These are phyloP conservation scores for Amphibolis antarctica DNA, from an alignment of 106 monocot genomes.

Conservation along the genomic window DNA sequence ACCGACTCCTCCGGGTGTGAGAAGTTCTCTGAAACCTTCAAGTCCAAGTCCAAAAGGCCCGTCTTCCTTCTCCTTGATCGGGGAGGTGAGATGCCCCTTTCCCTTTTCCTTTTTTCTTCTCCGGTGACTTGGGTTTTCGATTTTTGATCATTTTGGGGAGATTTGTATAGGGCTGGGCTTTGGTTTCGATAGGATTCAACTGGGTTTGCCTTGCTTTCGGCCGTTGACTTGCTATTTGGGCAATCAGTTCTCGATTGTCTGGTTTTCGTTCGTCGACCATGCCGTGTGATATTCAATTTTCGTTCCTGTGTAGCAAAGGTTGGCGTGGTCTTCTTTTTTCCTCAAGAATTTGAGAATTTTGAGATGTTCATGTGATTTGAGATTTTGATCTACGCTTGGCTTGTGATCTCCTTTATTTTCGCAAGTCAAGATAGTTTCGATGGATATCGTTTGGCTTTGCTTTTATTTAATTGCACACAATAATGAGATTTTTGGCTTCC, in stretches of 20 bases:
- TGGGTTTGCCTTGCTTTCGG: not conserved
- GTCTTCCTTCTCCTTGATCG: slow-evolving; percentile 48
- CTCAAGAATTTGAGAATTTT: too few relatives aligned
- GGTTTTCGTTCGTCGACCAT: not conserved
- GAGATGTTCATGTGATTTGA: too few relatives aligned
- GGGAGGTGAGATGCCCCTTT: slow-evolving; percentile 47
- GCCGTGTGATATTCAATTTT: too few relatives aligned
- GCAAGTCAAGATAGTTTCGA: too few relatives aligned
- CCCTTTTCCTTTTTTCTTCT: not conserved
- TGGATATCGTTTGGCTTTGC: too few relatives aligned
- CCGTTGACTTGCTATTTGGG: not conserved
- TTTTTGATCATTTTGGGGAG: not conserved
- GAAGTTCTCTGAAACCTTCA: slow-evolving; percentile 32
- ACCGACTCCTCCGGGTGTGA: slow-evolving; percentile 33
- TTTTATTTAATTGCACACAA: too few relatives aligned
- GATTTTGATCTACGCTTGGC: too few relatives aligned
- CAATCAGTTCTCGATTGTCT: not conserved
- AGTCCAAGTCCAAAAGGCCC: slow-evolving; percentile 30
- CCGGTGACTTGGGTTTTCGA: not conserved
- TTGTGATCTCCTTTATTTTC: too few relatives aligned
- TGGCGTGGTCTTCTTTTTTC: too few relatives aligned
- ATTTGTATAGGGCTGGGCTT: not conserved
- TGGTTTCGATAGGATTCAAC: not conserved
- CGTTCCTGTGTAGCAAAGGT: too few relatives aligned
- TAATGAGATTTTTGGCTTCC: too few relatives aligned